Conservation (phyloP, 768 basidiomycete genomes). For the Goffeauzyma gilvescens region DNA sequence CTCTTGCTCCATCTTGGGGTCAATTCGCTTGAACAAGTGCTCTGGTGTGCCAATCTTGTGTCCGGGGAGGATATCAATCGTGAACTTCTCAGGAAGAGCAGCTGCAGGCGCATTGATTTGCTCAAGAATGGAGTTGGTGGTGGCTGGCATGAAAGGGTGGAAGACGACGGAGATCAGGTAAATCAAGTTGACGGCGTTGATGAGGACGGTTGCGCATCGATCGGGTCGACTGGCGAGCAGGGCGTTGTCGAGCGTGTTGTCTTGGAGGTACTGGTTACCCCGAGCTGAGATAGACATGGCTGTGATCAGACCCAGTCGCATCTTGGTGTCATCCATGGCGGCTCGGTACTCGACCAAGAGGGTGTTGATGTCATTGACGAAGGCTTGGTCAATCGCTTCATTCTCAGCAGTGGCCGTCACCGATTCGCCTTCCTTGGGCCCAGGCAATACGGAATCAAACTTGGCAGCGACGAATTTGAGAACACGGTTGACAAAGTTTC, state of each 20-base stretch:
- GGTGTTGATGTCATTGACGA: constrained; percentile 58
- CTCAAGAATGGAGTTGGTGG: constrained; percentile 53
- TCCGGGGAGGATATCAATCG: constrained; percentile 66
- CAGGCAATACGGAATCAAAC: constrained; percentile 61
- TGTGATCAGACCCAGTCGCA: constrained; percentile 67
- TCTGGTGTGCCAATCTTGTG: constrained; percentile 70
- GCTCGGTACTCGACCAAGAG: constrained; percentile 62
- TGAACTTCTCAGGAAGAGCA: constrained; percentile 48
- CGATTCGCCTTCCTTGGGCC: constrained; percentile 51
- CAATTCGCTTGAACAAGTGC: constrained; percentile 84
- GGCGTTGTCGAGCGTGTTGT: constrained; percentile 74
- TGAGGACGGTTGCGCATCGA: constrained; percentile 76
- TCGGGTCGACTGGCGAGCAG: constrained; percentile 60
- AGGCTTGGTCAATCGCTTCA: constrained; percentile 38
- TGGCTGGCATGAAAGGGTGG: constrained; percentile 93
- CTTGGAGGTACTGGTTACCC: constrained; percentile 88
- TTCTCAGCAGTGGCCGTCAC: not conserved
- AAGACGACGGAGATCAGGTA: constrained; percentile 67
- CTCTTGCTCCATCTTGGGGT: constrained; percentile 66
- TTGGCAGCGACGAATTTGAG: constrained; percentile 82
- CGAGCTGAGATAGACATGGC: constrained; percentile 75
- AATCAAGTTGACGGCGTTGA: constrained; percentile 78
- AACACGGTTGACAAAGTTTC: constrained; percentile 87
- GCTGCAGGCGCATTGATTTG: constrained; percentile 84
- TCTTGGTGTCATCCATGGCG: constrained; percentile 76